Conservation (phyloP, 2,329 filamentous ascomycete genomes). For the Pezicula rhizophila region DNA sequence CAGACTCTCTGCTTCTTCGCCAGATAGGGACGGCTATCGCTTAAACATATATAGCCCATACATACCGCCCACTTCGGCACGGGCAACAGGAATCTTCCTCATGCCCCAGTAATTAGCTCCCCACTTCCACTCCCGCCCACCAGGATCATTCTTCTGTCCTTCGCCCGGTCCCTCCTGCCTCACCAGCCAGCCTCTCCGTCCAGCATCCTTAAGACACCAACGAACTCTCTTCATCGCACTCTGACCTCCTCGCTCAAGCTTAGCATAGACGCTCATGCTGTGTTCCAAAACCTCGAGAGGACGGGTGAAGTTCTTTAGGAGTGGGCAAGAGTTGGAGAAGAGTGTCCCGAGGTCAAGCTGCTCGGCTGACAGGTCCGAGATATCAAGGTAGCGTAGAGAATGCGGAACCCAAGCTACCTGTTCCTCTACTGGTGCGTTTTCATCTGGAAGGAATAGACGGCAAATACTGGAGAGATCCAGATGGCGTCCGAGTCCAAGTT, state of each 20-base stretch:
- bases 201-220: slow-evolving; percentile 67
- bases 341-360: slow-evolving; percentile 52
- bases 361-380: slow-evolving; percentile 62
- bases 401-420: slow-evolving; percentile 45
- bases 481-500: slow-evolving; percentile 66
- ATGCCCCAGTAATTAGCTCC: slow-evolving; percentile 80
- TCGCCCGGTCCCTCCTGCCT: slow-evolving; percentile 26
- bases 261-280: slow-evolving; percentile 60
- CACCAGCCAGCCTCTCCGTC: slow-evolving; percentile 62
- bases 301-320: slow-evolving; percentile 54
- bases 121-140: slow-evolving; percentile 70
- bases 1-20: too few relatives aligned
- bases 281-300: slow-evolving; percentile 75
- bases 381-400: slow-evolving; percentile 68
- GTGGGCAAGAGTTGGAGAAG: slow-evolving; percentile 42
- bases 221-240: slow-evolving; percentile 35
- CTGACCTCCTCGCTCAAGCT: slow-evolving; percentile 46
- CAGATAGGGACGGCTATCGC: slow-evolving; percentile 8
- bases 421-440: slow-evolving; percentile 24
- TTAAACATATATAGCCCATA: slow-evolving; percentile 57
- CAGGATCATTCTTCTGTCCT: slow-evolving; percentile 40
- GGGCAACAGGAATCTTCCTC: slow-evolving; percentile 56
- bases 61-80: slow-evolving; percentile 50
- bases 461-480: slow-evolving; percentile 57
- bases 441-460: slow-evolving; percentile 19